Evolutionary conservation across 176 grass and related monocot genomes (phyloP).

Genomic region (Aechmea fasciata): DNA sequence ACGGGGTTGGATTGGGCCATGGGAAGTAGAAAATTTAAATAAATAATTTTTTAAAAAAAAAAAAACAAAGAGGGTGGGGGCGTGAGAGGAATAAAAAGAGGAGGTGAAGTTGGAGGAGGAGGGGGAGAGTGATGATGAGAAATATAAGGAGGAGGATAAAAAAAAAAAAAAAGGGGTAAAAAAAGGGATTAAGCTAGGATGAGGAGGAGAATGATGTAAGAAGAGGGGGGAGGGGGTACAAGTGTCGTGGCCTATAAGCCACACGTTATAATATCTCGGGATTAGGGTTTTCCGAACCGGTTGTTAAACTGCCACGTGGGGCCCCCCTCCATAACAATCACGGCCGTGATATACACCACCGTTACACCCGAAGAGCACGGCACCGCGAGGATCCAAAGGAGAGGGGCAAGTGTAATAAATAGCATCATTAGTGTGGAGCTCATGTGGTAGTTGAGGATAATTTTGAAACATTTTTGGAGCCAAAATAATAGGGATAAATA

Average conservation of each 20-base stretch:
- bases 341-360: too few species aligned
- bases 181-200: not conserved
- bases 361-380: too few species aligned
- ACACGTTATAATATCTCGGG: too few species aligned
- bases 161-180: not conserved
- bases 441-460: not conserved
- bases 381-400: too few species aligned
- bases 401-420: not conserved
- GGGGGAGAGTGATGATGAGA: constrained; percentile 1
- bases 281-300: too few species aligned
- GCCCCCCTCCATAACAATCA: too few species aligned
- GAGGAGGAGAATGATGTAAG: not conserved
- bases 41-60: not conserved
- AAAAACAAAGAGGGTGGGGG: not conserved
- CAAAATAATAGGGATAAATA: too few species aligned
- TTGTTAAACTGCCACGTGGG: too few species aligned
- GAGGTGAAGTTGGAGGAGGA: constrained; percentile 5
- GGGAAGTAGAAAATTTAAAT: not conserved
- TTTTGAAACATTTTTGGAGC: not conserved
- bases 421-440: constrained; percentile 2
- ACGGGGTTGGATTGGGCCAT: constrained; percentile 1
- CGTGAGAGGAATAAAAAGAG: constrained; percentile 3
- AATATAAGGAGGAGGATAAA: not conserved
- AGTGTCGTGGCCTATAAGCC: not conserved
- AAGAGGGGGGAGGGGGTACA: not conserved